Evolutionary conservation across 169 alveolate genomes (phyloP), one percentile per base, ranked within the genome.

Genomic region (Fabrea salina): DNA sequence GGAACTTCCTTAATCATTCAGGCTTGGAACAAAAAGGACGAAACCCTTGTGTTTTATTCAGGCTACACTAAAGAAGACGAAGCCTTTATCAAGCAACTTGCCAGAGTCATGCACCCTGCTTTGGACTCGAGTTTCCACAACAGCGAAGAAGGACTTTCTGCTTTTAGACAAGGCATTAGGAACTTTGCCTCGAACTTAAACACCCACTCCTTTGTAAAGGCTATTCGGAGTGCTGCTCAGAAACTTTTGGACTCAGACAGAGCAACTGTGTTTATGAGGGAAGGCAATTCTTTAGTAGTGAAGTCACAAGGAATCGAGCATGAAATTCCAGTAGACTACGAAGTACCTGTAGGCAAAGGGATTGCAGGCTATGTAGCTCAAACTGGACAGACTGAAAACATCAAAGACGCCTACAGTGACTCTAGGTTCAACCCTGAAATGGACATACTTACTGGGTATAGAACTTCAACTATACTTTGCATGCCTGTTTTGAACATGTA

Each of bases 351-450:
- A 11, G 74, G 74, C 1, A 27, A 77, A 58, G 83, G 83, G 16
- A 77, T 77, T n/a, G 80, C 83, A 39, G 57, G 83, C 6, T 58
- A 59, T 27, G 81, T 77, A 33, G 37, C 47, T 22, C n/a, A 25
- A 4, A 51, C 50, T 16, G 37, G 59, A 39, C 16, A 33, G 19
- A 44, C 77, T 37, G 83, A 68, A 35, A 76, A 27, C 22, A 61
- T 76, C 6, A 25, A 47, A 22, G 81, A 57, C 27, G 77, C 74
- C 25, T 76, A 76, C 58, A 7, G 59, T 72, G 83, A 76, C 35
- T 19, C 50, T 2, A 7, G 83, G 58, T 76, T 76, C 4, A 80
- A 76, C 66, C 47, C 80, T 0, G 47, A 19, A 27, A 43, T 76
- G 27, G 83, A 76, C 37, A 43, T 25, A 39, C 30, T 57, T 0